Base-by-base conservation (phyloP, 2,329 filamentous ascomycete genomes). In the Hypomyces rosellus region DNA sequence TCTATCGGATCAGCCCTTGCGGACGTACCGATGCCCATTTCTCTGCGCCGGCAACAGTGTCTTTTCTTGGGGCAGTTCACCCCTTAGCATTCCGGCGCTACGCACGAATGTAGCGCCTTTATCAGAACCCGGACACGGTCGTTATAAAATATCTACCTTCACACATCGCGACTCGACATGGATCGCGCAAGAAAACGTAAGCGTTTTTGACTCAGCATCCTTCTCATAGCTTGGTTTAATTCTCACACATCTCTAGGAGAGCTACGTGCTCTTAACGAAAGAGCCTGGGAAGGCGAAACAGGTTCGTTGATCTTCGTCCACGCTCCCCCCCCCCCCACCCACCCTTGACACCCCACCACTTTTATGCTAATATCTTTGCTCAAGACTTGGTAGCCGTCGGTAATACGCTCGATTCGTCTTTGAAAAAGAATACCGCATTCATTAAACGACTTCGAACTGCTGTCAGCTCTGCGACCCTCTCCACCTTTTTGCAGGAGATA, bases 351-450 rank as follows among this genome's bases (percentile, higher is more conserved):
- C 20, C 18, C n/a, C 12, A 14, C 22, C 34, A n/a, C 20, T 7
- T 22, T 33, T 8, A 34, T 11, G 47, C 51, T 53, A 39, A 53
- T 36, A 38, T 34, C 12, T 16, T 36, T 8, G 12, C 16, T 45
- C 20, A 50, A 95, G 90, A 88, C 74, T 73, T 95, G 55, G 89
- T 95, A 63, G 71, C 81, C 48, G 84, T 93, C 59, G 84, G 82
- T 68, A 80, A 81, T 64, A 86, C 88, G 30, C 85, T 97, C 63
- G 92, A 97, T 69, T 96, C 92, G 47, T 93, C 91, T 46, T 78
- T 97, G 68, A 96, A 96, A 74, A 97, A 96, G 76, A 97, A 97
- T 63, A 97, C 92, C 4, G 90, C 91, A 58, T 96, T 97, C 69
- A 97, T 97, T 65, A 96, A 96, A 72, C 89, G 92, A 63, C 78